Evolutionary conservation across 306 rosid genomes (phyloP).

Genomic region (Cyclanthera cordifolia): DNA sequence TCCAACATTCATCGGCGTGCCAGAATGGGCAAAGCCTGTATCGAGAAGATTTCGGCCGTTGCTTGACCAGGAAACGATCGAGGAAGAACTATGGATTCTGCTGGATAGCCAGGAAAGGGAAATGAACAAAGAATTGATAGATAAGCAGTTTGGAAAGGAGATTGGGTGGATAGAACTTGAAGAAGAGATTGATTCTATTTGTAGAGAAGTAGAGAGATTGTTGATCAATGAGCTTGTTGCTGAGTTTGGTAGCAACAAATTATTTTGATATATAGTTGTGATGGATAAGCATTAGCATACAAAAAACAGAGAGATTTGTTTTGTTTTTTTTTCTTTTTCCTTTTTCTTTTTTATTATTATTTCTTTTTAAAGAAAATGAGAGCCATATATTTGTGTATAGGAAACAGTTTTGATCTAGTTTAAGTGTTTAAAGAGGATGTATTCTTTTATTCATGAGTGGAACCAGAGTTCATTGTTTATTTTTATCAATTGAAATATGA

Average conservation of each 20-base stretch:
- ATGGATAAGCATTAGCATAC: slow-evolving; percentile 4
- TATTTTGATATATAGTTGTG: slow-evolving; percentile 12
- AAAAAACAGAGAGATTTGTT: slow-evolving; percentile 1
- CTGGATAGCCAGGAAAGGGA: slow-evolving; percentile 50
- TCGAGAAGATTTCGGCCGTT: slow-evolving; percentile 40
- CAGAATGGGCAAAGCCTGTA: slow-evolving; percentile 36
- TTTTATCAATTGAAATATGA: too few relatives aligned
- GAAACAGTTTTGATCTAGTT: slow-evolving; percentile 26
- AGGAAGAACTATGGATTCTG: slow-evolving; percentile 63
- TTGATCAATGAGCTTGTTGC: slow-evolving; percentile 50
- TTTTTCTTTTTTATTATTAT: too few relatives aligned
- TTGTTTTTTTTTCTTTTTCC: background rate
- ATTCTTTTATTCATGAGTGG: slow-evolving; percentile 30
- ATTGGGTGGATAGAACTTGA: slow-evolving; percentile 46
- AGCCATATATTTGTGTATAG: slow-evolving; percentile 4
- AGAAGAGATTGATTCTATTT: slow-evolving; percentile 46
- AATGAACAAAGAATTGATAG: slow-evolving; percentile 23
- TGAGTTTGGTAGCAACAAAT: slow-evolving; percentile 38
- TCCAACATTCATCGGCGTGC: slow-evolving; percentile 36
- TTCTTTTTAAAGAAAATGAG: background rate
- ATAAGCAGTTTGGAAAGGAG: slow-evolving; percentile 35
- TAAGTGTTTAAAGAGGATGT: slow-evolving; percentile 21
- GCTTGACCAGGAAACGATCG: slow-evolving; percentile 31
- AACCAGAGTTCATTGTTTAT: slow-evolving; percentile 12
- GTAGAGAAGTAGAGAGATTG: slow-evolving; percentile 45